Evolutionary conservation across 257 asterid species (phyloP), one percentile per base, ranked within the genome.

Genomic region (Solanum tarijense): DNA sequence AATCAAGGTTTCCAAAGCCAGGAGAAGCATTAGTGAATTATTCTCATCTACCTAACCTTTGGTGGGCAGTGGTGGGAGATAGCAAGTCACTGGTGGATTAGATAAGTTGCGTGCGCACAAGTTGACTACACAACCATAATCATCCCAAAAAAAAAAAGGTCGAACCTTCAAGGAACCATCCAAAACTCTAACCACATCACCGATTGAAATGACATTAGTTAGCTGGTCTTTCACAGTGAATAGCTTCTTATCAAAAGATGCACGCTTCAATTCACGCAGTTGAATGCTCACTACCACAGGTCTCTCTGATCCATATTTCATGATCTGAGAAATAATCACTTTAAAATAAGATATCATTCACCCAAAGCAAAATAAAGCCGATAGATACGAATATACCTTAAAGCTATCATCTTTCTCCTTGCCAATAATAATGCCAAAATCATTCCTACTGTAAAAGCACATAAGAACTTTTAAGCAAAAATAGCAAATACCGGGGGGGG

Each of bases 361-460:
- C 69, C 85, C 66, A 88, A 81, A 87, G 83, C 21, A 41, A 20
- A 83, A 74, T 6, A 84, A 36, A 75, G 90, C 27, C 81, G 82
- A 48, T 55, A 73, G 34, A 60, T 31, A 36, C 12, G 39, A 72
- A 34, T 18, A 89, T 90, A 97, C 99, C 98, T 94, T 95, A 93
- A 95, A 94, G 88, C 86, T 87, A 60, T 94, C 94, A 87, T 91
- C 98, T 93, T 97, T 97, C 91, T 94, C 98, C 9, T 91, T 41
- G 91, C 98, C 98, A 89, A 94, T 84, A 87, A 97, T 95, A 89
- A 96, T 94, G 83, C 99, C 99, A 92, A 97, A 97, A 89, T 94
- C 99, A 90, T 91, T 97, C 90, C 95, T 93, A 90, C 99, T 96
- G 94, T 89, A 89, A 88, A 46, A 32, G 25, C 87, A 90, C 72